A percentile compares a stretch with the other conserved stretches of the same genome.
Conservation (phyloP, 352 stramenopile genomes). For the Globisporangium takayamanum region DNA sequence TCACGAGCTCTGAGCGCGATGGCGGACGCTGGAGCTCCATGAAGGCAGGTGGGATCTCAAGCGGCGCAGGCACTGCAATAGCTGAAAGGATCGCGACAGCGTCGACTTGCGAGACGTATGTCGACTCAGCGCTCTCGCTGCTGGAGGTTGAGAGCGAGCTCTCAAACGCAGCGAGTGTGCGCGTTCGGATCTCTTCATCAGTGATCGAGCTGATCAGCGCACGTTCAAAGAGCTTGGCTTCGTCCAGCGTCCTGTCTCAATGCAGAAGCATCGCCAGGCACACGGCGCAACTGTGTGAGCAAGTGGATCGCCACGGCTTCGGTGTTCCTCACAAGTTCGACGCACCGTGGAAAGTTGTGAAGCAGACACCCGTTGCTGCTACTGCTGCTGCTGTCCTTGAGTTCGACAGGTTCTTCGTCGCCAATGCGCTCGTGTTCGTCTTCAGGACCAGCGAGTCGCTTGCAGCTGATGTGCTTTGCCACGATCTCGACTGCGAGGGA, state of each 20-base stretch:
- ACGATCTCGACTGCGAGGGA: conserved; percentile 46
- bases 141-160: background rate
- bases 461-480: conserved; percentile 19
- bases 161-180: conserved; percentile 9
- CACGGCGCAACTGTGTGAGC: background rate
- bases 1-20: background rate
- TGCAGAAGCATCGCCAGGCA: background rate
- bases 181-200: conserved; percentile 9
- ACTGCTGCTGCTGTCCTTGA: background rate
- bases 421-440: background rate
- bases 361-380: conserved; percentile 25
- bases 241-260: conserved; percentile 28
- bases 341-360: conserved; percentile 53
- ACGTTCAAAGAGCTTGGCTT: conserved; percentile 53
- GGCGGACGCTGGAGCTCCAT: background rate
- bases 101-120: conserved; percentile 6
- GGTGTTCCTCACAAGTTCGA: background rate
- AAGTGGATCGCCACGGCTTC: background rate
- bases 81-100: conserved; percentile 5
- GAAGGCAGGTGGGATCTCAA: background rate
- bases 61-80: background rate
- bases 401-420: background rate
- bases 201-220: conserved; percentile 14
- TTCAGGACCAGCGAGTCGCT: background rate
- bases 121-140: conserved; percentile 2